Evolutionary conservation across 2,329 filamentous ascomycete genomes (phyloP).

Genomic region (Pseudodiploospora longispora): DNA sequence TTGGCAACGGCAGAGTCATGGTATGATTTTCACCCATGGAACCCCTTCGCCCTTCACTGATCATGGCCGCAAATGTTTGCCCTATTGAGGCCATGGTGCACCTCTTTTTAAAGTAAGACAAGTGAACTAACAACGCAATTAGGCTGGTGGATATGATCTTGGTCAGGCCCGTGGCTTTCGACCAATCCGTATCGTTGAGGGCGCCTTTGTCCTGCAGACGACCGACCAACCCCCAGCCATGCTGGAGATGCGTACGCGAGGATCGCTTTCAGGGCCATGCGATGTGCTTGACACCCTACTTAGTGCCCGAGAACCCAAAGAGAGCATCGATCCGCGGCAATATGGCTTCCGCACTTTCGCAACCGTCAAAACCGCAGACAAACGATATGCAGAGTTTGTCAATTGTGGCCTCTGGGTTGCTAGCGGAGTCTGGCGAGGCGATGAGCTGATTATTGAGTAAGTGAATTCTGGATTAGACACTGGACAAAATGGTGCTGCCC

Average conservation of each 20-base stretch:
- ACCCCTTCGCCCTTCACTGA: too few relatives aligned
- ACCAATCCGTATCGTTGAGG: slow-evolving; percentile 36
- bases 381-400: slow-evolving; percentile 39
- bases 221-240: slow-evolving; percentile 38
- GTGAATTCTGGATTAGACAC: slow-evolving; percentile 10
- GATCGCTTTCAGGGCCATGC: slow-evolving; percentile 39
- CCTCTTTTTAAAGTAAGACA: slow-evolving; percentile 1
- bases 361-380: slow-evolving; percentile 42
- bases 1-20: slow-evolving; percentile 40
- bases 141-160: slow-evolving; percentile 36
- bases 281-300: slow-evolving; percentile 34
- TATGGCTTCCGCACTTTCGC: slow-evolving; percentile 43
- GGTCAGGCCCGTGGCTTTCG: slow-evolving; percentile 32
- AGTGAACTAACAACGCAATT: slow-evolving; percentile 12
- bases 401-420: slow-evolving; percentile 44
- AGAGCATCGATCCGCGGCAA: slow-evolving; percentile 30
- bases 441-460: slow-evolving; percentile 40
- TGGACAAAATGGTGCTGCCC: not conserved
- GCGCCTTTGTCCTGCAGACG: slow-evolving; percentile 41
- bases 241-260: slow-evolving; percentile 38
- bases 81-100: too few relatives aligned
- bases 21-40: slow-evolving; percentile 15
- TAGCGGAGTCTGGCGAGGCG: slow-evolving; percentile 37
- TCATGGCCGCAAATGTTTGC: too few relatives aligned
- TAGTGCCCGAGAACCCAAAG: slow-evolving; percentile 27